Evolutionary conservation across 306 rosid genomes (phyloP).

Genomic region (Dalbergia oliveri): DNA sequence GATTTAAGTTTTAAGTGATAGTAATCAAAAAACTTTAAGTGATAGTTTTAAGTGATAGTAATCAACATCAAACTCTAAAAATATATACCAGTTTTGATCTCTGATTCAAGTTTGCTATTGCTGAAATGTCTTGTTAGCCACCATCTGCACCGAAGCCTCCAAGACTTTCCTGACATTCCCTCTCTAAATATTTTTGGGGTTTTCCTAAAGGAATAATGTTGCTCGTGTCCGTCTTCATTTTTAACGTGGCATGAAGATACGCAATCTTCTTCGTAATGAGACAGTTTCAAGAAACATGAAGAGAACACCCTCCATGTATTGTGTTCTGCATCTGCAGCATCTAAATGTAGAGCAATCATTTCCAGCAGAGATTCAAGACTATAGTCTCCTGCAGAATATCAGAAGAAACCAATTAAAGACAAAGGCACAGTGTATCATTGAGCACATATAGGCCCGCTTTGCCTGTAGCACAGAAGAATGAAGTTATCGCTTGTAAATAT

Average conservation of each 20-base stretch:
- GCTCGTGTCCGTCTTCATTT: slow-evolving; percentile 39
- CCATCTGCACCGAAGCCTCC: slow-evolving; percentile 86
- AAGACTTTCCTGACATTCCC: slow-evolving; percentile 58
- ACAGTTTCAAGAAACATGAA: slow-evolving; percentile 67
- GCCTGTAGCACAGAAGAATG: not conserved
- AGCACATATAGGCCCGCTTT: slow-evolving; percentile 7
- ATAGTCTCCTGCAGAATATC: slow-evolving; percentile 70
- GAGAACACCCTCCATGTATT: slow-evolving; percentile 73
- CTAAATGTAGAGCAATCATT: slow-evolving; percentile 83
- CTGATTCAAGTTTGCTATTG: slow-evolving; percentile 53
- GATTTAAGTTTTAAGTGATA: slow-evolving; percentile 43
- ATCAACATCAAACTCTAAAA: slow-evolving; percentile 13
- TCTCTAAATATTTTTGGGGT: slow-evolving; percentile 64
- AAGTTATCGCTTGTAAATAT: slow-evolving; percentile 1
- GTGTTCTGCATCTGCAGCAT: slow-evolving; percentile 67
- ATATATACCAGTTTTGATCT: slow-evolving; percentile 64
- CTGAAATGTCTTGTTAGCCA: slow-evolving; percentile 77
- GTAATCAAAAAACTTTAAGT: not conserved
- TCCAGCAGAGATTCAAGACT: slow-evolving; percentile 66
- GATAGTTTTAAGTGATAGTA: not conserved
- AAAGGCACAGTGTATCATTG: slow-evolving; percentile 10
- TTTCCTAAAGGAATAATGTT: slow-evolving; percentile 40
- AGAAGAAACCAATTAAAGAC: slow-evolving; percentile 39
- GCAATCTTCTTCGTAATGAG: slow-evolving; percentile 63
- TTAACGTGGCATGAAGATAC: slow-evolving; percentile 56